These are phyloP conservation scores for Cytospora leucostoma DNA, from an alignment of 2,329 filamentous ascomycete species.

Conservation along the genomic window DNA sequence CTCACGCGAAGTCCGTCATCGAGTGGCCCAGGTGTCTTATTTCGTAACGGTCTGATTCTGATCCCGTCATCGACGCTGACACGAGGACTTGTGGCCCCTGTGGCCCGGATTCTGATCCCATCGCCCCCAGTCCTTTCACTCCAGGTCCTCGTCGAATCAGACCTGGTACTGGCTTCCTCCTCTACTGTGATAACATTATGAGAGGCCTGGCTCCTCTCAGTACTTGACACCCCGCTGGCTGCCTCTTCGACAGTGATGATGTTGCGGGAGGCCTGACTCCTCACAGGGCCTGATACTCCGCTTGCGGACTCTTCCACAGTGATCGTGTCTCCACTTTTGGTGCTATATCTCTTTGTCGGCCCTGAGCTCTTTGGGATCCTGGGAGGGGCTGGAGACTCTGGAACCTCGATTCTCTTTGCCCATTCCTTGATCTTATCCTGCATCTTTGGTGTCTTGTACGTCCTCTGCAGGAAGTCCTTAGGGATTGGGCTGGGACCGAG, in stretches of 20 bases:
- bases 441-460: conserved; percentile 56
- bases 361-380: conserved; percentile 35
- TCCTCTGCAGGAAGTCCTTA: conserved; percentile 58
- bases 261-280: conserved; percentile 19
- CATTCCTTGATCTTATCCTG: conserved; percentile 64
- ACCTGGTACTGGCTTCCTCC: conserved; percentile 23
- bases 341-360: conserved; percentile 32
- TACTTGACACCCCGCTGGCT: conserved; percentile 29
- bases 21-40: conserved; percentile 31
- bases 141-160: conserved; percentile 13
- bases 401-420: conserved; percentile 57
- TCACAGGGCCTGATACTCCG: conserved; percentile 19
- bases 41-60: conserved; percentile 44
- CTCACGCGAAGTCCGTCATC: conserved; percentile 41
- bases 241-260: conserved; percentile 29
- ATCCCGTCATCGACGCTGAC: conserved; percentile 34
- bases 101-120: conserved; percentile 45
- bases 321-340: conserved; percentile 37
- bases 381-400: conserved; percentile 42
- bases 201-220: conserved; percentile 22
- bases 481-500: conserved; percentile 48
- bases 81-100: conserved; percentile 30
- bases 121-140: conserved; percentile 32
- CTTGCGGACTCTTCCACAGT: conserved; percentile 38
- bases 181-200: conserved; percentile 30